These are phyloP conservation scores for Aeminium ludgeri DNA, from an alignment of 495 filamentous ascomycete species.

Conservation along the genomic window DNA sequence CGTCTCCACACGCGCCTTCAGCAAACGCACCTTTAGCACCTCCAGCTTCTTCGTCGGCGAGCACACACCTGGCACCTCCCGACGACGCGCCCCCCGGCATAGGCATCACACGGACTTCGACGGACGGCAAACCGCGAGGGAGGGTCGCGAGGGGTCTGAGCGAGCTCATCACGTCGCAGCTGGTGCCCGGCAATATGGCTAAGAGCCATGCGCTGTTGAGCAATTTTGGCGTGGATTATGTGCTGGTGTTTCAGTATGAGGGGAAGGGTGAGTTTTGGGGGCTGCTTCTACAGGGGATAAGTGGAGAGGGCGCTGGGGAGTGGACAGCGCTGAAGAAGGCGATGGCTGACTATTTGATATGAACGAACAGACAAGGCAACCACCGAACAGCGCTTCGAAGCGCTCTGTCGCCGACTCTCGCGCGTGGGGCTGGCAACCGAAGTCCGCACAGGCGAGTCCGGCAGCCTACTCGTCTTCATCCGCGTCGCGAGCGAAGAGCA, in stretches of 20 bases:
- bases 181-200: slow-evolving; percentile 10
- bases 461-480: slow-evolving; percentile 68
- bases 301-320: too few relatives aligned
- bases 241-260: slow-evolving; percentile 63
- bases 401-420: slow-evolving; percentile 54
- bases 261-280: slow-evolving; percentile 35
- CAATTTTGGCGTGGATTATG: slow-evolving; percentile 78
- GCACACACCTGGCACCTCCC: too few relatives aligned
- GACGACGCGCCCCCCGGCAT: too few relatives aligned
- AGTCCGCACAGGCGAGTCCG: slow-evolving; percentile 62
- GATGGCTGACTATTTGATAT: background rate
- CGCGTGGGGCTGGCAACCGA: slow-evolving; percentile 66
- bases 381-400: slow-evolving; percentile 54
- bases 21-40: too few relatives aligned
- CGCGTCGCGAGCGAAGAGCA: slow-evolving; percentile 52
- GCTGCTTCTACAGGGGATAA: slow-evolving; percentile 3
- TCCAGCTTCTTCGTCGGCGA: too few relatives aligned
- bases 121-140: too few relatives aligned
- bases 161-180: slow-evolving; percentile 9
- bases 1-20: too few relatives aligned
- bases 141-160: slow-evolving; percentile 4
- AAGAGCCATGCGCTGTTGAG: slow-evolving; percentile 26
- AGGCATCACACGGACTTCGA: too few relatives aligned
- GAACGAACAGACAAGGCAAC: slow-evolving; percentile 44
- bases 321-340: slow-evolving; percentile 4